A percentile compares a stretch with the other conserved stretches of the same genome.
These are phyloP conservation scores for Ceratocystis cubensis DNA, from an alignment of 2,329 filamentous ascomycete species.

Conservation along the genomic window DNA sequence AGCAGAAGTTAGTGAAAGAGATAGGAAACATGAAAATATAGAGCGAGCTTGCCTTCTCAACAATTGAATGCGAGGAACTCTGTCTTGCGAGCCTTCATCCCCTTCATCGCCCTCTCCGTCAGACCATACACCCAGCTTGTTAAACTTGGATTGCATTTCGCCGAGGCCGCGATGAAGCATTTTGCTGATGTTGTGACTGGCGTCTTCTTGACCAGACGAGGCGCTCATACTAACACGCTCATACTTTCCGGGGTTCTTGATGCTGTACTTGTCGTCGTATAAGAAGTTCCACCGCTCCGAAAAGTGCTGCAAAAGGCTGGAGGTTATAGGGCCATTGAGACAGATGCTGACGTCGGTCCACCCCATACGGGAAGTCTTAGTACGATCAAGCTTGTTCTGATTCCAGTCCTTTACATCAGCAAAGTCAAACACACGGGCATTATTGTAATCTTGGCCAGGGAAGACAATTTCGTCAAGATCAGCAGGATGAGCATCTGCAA, in stretches of 20 bases:
- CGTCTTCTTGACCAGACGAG: neutral
- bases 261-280: constrained; percentile 63
- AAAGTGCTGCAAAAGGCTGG: constrained; percentile 67
- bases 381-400: constrained; percentile 74
- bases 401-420: constrained; percentile 65
- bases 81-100: neutral
- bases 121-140: constrained; percentile 14
- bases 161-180: constrained; percentile 16
- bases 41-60: constrained; percentile 34
- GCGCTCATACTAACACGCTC: constrained; percentile 24
- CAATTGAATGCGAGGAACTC: constrained; percentile 34
- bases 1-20: neutral
- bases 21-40: neutral
- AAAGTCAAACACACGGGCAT: constrained; percentile 73
- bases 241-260: constrained; percentile 41
- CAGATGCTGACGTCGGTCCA: constrained; percentile 82
- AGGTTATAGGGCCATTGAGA: constrained; percentile 59
- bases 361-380: constrained; percentile 72
- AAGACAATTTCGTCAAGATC: constrained; percentile 67
- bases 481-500: constrained; percentile 70
- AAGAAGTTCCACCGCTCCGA: constrained; percentile 87
- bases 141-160: constrained; percentile 19
- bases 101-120: constrained; percentile 3
- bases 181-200: constrained; percentile 11
- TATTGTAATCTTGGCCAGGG: constrained; percentile 88